phyloP scores from a whole-genome alignment of 495 filamentous ascomycete genomes.

The Xylaria nigripes region DNA sequence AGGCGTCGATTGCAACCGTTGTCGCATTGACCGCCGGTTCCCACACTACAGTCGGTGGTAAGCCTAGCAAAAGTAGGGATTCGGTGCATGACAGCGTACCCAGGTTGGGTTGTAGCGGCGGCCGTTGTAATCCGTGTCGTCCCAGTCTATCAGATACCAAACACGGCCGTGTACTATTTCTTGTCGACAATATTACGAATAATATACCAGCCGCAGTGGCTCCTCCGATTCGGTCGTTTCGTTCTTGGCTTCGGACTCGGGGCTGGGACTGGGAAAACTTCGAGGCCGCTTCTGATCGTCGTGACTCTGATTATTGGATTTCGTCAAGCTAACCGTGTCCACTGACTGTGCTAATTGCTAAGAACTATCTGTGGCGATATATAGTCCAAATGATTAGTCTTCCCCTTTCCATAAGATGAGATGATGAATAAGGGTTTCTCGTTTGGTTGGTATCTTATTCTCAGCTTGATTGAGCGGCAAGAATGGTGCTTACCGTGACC shows the following conservation, averaged over 20 bases:
- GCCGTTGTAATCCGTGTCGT: conserved; percentile 28
- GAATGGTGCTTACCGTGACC: conserved; percentile 1
- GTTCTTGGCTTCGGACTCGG: background rate
- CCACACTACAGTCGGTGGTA: conserved; percentile 15
- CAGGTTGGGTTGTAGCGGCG: conserved; percentile 30
- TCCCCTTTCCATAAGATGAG: background rate
- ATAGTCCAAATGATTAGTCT: conserved; percentile 20
- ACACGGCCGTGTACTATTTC: conserved; percentile 23
- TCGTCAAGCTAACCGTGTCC: conserved; percentile 9
- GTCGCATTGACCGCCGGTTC: conserved; percentile 32
- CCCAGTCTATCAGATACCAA: conserved; percentile 36
- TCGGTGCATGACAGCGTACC: conserved; percentile 24
- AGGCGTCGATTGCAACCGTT: conserved; percentile 23
- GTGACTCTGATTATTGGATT: background rate
- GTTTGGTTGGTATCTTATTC: background rate
- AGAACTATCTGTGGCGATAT: conserved; percentile 13
- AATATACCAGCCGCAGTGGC: conserved; percentile 12
- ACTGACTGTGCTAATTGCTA: conserved; percentile 16
- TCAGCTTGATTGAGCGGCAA: background rate
- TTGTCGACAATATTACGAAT: conserved; percentile 33
- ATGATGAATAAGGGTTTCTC: background rate
- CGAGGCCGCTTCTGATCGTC: conserved; percentile 1
- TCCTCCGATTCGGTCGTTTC: background rate
- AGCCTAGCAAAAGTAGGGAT: background rate
- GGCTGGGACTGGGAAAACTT: background rate